Conservation (phyloP, 163 green algal species). For the Chlamydomonas reinhardtii region DNA sequence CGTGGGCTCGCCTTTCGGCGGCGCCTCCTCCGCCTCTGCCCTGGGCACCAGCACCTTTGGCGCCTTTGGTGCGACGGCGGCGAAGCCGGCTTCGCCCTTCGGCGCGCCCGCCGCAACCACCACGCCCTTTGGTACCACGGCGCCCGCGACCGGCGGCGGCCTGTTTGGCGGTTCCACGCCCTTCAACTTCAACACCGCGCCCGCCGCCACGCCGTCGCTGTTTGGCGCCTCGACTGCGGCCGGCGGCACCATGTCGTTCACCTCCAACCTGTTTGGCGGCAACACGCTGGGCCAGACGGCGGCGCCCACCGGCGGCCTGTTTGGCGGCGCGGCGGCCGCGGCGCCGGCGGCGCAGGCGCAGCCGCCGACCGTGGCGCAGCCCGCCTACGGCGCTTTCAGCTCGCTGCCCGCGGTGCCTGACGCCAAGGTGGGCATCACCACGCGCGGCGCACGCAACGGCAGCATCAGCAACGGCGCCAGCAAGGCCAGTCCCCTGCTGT, state of each 20-base stretch:
- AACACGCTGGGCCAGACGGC: background rate
- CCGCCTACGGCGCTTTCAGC: slow-evolving; percentile 68
- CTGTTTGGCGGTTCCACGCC: slow-evolving; percentile 50
- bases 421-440: slow-evolving; percentile 72
- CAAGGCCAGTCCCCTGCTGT: slow-evolving; percentile 65
- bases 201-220: slow-evolving; percentile 3
- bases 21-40: slow-evolving; percentile 15
- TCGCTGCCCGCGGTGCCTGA: slow-evolving; percentile 62
- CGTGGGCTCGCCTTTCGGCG: slow-evolving; percentile 49
- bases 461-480: slow-evolving; percentile 28
- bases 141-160: slow-evolving; percentile 20
- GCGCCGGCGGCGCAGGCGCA: slow-evolving; percentile 46
- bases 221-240: slow-evolving; percentile 14
- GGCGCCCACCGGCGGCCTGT: background rate
- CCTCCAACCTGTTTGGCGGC: slow-evolving; percentile 36
- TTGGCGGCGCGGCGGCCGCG: slow-evolving; percentile 1
- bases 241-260: slow-evolving; percentile 9
- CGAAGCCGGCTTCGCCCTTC: slow-evolving; percentile 2
- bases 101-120: background rate
- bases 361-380: slow-evolving; percentile 52
- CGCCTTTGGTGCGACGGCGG: slow-evolving; percentile 4
- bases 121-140: background rate
- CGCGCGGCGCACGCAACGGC: slow-evolving; percentile 43
- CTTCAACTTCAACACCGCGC: slow-evolving; percentile 32
- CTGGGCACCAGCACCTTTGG: slow-evolving; percentile 35